Percentiles rank a stretch among this genome's conserved stretches.
phyloP scores from a whole-genome alignment of 139 green algal genomes.

The Asterochloris sp. region DNA sequence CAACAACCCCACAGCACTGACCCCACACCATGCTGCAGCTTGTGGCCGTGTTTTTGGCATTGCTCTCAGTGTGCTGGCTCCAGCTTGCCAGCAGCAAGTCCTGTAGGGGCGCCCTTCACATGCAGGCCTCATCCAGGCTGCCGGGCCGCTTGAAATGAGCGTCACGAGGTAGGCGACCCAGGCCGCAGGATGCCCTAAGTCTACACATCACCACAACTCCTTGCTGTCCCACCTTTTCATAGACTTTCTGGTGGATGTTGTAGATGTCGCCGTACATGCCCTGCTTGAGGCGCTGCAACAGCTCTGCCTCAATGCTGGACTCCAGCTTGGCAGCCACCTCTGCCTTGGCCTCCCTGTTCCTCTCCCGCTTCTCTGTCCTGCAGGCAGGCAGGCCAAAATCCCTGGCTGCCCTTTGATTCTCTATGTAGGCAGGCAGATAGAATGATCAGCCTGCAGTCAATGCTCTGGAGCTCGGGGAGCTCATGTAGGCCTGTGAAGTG shows the following conservation, averaged over 20 bases:
- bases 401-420: not conserved
- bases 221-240: constrained; percentile 66
- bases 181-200: too few relatives aligned
- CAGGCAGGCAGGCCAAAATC: not conserved
- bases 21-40: too few relatives aligned
- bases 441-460: not conserved
- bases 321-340: constrained; percentile 89
- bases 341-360: constrained; percentile 85
- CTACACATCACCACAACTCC: too few relatives aligned
- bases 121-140: too few relatives aligned
- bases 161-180: too few relatives aligned
- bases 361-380: constrained; percentile 70
- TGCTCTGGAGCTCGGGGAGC: too few relatives aligned
- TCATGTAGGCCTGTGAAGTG: not conserved
- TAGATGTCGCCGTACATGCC: constrained; percentile 99
- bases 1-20: not conserved
- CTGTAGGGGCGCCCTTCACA: too few relatives aligned
- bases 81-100: too few relatives aligned
- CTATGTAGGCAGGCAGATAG: not conserved
- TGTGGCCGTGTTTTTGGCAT: too few relatives aligned
- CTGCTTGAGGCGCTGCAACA: constrained; percentile 88
- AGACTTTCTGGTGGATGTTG: constrained; percentile 94
- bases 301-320: constrained; percentile 82
- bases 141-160: too few relatives aligned
- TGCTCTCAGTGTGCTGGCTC: too few relatives aligned